Evolutionary conservation across 164 flowering plant genomes (phyloP).

Genomic region (Akebia trifoliata): DNA sequence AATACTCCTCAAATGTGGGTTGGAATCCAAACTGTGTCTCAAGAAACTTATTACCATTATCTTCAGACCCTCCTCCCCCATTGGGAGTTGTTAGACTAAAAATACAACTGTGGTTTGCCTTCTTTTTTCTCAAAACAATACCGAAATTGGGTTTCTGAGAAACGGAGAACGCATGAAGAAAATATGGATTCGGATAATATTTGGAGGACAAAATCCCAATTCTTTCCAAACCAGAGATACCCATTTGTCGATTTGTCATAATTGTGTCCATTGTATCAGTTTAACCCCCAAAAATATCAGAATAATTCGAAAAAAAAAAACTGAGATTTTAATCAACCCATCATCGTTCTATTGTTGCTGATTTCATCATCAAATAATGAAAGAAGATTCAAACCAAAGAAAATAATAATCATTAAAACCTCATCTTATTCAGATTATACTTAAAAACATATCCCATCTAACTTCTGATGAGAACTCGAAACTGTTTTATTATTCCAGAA

Average conservation of each 20-base stretch:
- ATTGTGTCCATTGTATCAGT: slow-evolving; percentile 8
- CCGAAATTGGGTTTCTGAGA: slow-evolving; percentile 24
- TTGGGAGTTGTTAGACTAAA: slow-evolving; percentile 7
- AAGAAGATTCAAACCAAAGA: no score
- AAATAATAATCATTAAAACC: no score
- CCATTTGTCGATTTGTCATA: slow-evolving; percentile 24
- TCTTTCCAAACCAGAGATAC: slow-evolving; percentile 25
- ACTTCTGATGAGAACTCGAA: no score
- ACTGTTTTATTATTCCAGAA: no score
- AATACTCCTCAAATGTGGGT: slow-evolving; percentile 72
- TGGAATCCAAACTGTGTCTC: slow-evolving; percentile 54
- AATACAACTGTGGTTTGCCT: slow-evolving; percentile 9
- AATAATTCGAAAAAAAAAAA: no score
- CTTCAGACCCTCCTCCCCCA: slow-evolving; percentile 18
- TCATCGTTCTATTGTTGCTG: no score
- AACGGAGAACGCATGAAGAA: slow-evolving; percentile 19
- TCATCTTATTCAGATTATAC: no score
- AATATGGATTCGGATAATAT: slow-evolving; percentile 10
- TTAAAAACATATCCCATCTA: no score
- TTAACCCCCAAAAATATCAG: no score
- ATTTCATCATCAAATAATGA: no score
- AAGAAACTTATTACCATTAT: slow-evolving; percentile 21
- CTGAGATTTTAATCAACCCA: no score
- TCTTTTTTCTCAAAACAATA: slow-evolving; percentile 18
- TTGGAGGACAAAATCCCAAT: slow-evolving; percentile 14